These are phyloP conservation scores for Pichia rugopelliculosa DNA, from an alignment of 805 yeast genomes.

Conservation along the genomic window DNA sequence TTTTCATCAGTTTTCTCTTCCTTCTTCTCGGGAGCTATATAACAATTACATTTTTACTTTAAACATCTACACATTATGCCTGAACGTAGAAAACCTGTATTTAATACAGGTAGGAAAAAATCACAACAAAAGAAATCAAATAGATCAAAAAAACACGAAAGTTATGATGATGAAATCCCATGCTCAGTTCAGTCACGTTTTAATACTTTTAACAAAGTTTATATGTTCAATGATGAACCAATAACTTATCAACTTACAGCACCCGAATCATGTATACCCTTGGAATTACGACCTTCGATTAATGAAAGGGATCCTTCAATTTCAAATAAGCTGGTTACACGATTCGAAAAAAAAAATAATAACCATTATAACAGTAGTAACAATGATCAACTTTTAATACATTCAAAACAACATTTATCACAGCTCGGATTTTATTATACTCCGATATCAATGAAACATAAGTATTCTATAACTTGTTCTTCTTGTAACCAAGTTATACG, in stretches of 20 bases:
- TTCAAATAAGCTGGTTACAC: neutral
- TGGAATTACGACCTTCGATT: neutral
- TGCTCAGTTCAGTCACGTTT: slow-evolving; percentile 5
- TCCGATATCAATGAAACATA: slow-evolving; percentile 6
- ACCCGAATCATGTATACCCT: slow-evolving; percentile 1
- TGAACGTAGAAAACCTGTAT: neutral
- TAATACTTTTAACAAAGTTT: neutral
- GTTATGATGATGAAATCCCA: neutral
- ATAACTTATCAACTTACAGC: slow-evolving; percentile 3
- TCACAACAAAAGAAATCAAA: neutral
- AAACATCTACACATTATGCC: neutral
- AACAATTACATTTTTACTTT: neutral
- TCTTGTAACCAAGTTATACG: slow-evolving; percentile 4
- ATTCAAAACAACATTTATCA: slow-evolving; percentile 7
- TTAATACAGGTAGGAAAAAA: neutral
- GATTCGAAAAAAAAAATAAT: neutral
- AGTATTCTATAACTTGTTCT: slow-evolving; percentile 8
- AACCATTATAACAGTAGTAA: neutral
- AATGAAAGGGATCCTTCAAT: neutral
- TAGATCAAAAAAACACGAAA: neutral
- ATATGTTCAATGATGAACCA: slow-evolving; percentile 8
- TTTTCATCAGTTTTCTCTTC: neutral
- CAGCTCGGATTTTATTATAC: slow-evolving; percentile 11
- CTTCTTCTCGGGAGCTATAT: neutral
- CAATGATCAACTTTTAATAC: neutral